These are phyloP conservation scores for Cichorium intybus DNA, from an alignment of 140 eudicot species.

Conservation along the genomic window DNA sequence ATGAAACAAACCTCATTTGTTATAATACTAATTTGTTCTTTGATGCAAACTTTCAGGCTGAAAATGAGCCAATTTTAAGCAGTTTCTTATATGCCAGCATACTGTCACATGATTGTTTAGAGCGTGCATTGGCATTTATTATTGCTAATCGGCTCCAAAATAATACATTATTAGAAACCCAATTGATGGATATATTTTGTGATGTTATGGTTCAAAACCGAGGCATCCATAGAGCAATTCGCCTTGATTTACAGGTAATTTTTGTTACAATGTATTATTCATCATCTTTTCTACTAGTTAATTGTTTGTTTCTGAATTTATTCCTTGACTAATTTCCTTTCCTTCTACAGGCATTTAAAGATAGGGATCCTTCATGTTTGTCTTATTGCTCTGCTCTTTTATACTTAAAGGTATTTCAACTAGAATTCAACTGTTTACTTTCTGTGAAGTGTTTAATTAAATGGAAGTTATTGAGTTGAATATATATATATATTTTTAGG, in stretches of 20 bases:
- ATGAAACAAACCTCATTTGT: background rate
- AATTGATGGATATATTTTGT: constrained; percentile 63
- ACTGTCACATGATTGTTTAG: constrained; percentile 66
- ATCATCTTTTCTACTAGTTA: background rate
- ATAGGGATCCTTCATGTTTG: constrained; percentile 71
- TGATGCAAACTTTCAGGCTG: constrained; percentile 52
- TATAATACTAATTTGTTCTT: constrained; percentile 15
- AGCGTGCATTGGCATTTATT: constrained; percentile 59
- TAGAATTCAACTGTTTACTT: background rate
- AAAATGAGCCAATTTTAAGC: constrained; percentile 73
- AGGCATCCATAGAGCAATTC: constrained; percentile 52
- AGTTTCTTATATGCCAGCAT: constrained; percentile 70
- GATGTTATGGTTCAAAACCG: constrained; percentile 58
- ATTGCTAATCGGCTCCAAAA: constrained; percentile 70
- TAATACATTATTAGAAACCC: constrained; percentile 64
- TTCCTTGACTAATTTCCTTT: constrained; percentile 12
- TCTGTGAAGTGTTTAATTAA: background rate
- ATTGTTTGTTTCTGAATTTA: background rate
- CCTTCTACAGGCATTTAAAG: constrained; percentile 53
- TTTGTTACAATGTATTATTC: background rate
- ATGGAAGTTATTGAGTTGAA: constrained; percentile 3
- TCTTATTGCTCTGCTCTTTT: constrained; percentile 69
- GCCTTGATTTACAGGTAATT: constrained; percentile 64
- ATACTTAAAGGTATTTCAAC: constrained; percentile 52
- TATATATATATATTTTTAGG: constrained; percentile 34